Conservation (phyloP, 2,329 filamentous ascomycete genomes). For the Microsporum canis region DNA sequence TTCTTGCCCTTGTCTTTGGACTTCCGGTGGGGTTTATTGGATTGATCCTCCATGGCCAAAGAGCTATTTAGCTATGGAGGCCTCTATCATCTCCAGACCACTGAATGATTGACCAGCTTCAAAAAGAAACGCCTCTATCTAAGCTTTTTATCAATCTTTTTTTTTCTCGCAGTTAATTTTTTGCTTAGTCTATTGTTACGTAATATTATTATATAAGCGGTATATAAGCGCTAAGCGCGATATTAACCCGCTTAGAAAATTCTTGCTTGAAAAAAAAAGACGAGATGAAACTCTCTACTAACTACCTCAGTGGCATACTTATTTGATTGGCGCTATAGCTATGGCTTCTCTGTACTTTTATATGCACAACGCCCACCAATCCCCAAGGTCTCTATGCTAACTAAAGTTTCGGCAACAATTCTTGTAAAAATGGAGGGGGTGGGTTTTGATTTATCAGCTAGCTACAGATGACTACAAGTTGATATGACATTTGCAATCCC, state of each 20-base stretch:
- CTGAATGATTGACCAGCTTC: neutral
- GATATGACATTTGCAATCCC: neutral
- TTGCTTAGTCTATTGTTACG: neutral
- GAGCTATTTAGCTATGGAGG: neutral
- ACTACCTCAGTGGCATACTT: no score
- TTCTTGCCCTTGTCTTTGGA: conserved; percentile 77
- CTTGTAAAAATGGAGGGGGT: neutral
- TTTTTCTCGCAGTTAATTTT: neutral
- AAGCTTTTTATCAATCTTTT: neutral
- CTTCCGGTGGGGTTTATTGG: conserved; percentile 74
- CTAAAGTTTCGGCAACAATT: neutral
- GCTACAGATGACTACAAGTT: neutral
- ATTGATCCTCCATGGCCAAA: conserved; percentile 61
- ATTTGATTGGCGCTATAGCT: neutral
- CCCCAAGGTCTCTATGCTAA: neutral
- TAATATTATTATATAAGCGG: neutral
- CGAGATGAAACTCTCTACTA: neutral
- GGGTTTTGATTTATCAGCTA: neutral
- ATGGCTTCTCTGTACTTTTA: neutral
- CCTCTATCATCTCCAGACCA: neutral
- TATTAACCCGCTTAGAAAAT: neutral
- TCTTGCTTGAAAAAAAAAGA: neutral
- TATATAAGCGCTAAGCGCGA: neutral
- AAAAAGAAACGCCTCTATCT: neutral
- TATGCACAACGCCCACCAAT: neutral